Evolutionary conservation across 148 eudicot species (phyloP).

Genomic region (Arctostaphylos glauca): DNA sequence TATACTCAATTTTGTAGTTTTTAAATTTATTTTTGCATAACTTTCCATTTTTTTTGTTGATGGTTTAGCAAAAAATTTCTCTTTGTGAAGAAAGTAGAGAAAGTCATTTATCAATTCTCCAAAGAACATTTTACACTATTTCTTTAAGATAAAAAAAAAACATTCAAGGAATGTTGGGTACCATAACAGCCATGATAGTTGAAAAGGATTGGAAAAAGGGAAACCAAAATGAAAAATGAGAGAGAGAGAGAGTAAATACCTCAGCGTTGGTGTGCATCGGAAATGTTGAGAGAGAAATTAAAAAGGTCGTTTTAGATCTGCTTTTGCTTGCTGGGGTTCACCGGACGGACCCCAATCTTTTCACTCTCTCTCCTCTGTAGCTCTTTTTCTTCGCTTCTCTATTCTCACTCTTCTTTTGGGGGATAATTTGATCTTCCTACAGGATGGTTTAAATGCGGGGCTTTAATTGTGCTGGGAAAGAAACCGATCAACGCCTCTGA

Average conservation of each 20-base stretch:
- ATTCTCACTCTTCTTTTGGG: conserved; percentile 1
- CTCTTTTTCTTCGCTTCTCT: neutral
- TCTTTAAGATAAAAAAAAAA: neutral
- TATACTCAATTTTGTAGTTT: no score
- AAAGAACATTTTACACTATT: neutral
- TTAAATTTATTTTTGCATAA: no score
- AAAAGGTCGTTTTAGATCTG: neutral
- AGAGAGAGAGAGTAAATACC: conserved; percentile 15
- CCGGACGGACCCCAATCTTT: neutral
- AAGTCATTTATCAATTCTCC: no score
- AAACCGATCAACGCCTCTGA: conserved; percentile 50
- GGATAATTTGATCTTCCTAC: neutral
- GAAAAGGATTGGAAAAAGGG: neutral
- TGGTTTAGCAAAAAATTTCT: no score
- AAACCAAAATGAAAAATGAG: neutral
- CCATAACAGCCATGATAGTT: conserved; percentile 18
- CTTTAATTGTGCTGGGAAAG: conserved; percentile 26
- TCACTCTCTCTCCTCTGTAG: neutral
- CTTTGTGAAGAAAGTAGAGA: no score
- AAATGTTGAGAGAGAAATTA: neutral
- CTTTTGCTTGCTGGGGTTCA: neutral
- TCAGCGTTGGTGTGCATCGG: conserved; percentile 1
- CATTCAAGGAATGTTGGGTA: conserved; percentile 1
- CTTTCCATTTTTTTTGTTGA: no score
- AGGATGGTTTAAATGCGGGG: neutral